phyloP scores from a whole-genome alignment of 495 filamentous ascomycete species.

The Lichenothelia convexa region DNA sequence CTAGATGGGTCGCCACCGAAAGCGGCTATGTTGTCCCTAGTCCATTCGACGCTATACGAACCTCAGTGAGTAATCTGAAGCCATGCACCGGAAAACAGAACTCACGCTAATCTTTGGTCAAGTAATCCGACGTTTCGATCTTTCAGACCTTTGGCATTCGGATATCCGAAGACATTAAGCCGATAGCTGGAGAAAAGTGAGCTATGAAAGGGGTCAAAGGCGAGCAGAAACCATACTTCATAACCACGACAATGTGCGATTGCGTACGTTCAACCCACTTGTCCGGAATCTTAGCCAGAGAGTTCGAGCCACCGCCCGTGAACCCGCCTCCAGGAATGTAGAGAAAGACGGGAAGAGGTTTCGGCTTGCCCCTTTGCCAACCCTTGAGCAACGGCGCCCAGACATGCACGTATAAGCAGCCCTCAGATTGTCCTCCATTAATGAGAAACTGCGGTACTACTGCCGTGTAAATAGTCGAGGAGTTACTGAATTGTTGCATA shows the following conservation, averaged over 20 bases:
- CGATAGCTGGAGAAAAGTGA: conserved; percentile 27
- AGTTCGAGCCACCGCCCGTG: conserved; percentile 22
- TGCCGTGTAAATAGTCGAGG: conserved; percentile 15
- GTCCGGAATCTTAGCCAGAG: conserved; percentile 27
- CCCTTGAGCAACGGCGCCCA: conserved; percentile 23
- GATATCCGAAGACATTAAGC: conserved; percentile 45
- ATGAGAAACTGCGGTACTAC: background rate
- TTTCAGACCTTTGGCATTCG: conserved; percentile 25
- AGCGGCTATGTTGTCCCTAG: conserved; percentile 19
- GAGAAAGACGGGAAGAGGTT: conserved; percentile 26
- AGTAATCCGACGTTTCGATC: conserved; percentile 34
- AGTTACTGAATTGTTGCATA: conserved; percentile 3
- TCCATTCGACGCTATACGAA: conserved; percentile 13
- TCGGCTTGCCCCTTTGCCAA: conserved; percentile 1
- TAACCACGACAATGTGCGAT: conserved; percentile 38
- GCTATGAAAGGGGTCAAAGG: background rate
- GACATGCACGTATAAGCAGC: conserved; percentile 36
- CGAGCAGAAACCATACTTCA: conserved; percentile 25
- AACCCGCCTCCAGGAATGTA: conserved; percentile 31
- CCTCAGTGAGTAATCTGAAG: background rate
- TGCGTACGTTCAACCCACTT: conserved; percentile 26
- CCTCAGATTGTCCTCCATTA: conserved; percentile 19
- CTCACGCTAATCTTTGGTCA: conserved; percentile 37
- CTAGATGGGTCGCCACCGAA: conserved; percentile 43
- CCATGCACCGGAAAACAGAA: background rate